phyloP scores from a whole-genome alignment of 257 asterid genomes.

The Osmanthus fragrans region DNA sequence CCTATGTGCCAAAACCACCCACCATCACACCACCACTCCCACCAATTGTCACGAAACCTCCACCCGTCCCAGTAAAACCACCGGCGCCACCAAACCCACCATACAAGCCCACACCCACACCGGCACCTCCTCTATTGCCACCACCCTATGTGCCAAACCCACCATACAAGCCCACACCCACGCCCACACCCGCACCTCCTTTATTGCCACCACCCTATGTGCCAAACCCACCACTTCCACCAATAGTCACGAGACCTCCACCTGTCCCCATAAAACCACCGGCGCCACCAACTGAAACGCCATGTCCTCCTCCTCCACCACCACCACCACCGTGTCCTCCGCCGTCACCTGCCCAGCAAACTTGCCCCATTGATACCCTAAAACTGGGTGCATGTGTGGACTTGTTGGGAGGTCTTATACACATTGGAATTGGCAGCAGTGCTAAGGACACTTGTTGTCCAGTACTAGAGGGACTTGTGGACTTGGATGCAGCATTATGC shows the following conservation, averaged over 20 bases:
- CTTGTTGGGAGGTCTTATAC: conserved; percentile 50
- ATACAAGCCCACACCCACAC: neutral
- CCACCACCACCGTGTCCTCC: conserved; percentile 27
- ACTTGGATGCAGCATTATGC: conserved; percentile 59
- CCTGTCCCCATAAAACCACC: conserved; percentile 18
- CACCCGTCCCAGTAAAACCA: neutral
- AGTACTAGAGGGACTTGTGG: conserved; percentile 38
- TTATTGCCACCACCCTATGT: neutral
- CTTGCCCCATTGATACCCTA: conserved; percentile 62
- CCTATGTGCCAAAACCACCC: neutral
- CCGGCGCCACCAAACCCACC: conserved; percentile 20
- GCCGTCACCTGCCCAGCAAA: conserved; percentile 30
- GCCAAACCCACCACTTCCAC: conserved; percentile 23
- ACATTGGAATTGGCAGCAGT: conserved; percentile 54
- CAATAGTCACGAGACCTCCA: neutral
- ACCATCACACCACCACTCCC: conserved; percentile 7
- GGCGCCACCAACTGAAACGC: conserved; percentile 6
- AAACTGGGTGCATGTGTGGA: conserved; percentile 49
- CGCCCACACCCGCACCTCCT: conserved; percentile 23
- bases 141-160: conserved; percentile 15
- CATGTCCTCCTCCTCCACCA: conserved; percentile 31
- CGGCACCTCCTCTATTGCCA: conserved; percentile 17
- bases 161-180: neutral
- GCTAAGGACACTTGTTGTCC: conserved; percentile 54
- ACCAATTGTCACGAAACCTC: conserved; percentile 4